Evolutionary conservation across 192 early-diverging fungal genomes (phyloP).

Genomic region (Podila epigama): DNA sequence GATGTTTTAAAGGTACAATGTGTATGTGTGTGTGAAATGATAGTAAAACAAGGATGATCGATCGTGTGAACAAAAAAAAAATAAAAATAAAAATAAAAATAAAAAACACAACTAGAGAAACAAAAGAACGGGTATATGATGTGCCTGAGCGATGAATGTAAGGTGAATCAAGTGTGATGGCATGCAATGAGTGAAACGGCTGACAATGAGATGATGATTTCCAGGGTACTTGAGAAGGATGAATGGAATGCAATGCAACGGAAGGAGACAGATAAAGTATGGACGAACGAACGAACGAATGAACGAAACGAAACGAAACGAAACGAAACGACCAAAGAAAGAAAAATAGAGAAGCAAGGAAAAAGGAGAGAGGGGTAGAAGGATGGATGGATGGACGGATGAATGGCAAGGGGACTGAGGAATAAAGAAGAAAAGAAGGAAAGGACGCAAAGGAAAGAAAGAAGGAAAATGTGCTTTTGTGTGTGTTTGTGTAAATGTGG

Average conservation of each 20-base stretch:
- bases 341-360: neutral
- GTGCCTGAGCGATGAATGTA: neutral
- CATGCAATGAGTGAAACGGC: too few relatives aligned
- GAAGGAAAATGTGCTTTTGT: neutral
- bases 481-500: too few relatives aligned
- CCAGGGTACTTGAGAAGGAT: too few relatives aligned
- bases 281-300: neutral
- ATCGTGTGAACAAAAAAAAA: neutral
- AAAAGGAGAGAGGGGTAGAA: neutral
- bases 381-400: neutral
- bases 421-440: neutral
- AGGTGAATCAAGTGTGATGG: too few relatives aligned
- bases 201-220: too few relatives aligned
- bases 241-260: too few relatives aligned
- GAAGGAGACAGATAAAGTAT: too few relatives aligned
- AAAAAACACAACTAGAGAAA: neutral
- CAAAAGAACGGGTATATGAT: neutral
- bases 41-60: neutral
- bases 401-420: neutral
- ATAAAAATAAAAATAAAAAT: neutral
- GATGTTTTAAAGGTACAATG: neutral
- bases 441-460: neutral
- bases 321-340: neutral
- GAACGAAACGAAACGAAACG: neutral
- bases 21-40: neutral